phyloP scores from a whole-genome alignment of 257 asterid genomes.

The Rehmannia glutinosa region DNA sequence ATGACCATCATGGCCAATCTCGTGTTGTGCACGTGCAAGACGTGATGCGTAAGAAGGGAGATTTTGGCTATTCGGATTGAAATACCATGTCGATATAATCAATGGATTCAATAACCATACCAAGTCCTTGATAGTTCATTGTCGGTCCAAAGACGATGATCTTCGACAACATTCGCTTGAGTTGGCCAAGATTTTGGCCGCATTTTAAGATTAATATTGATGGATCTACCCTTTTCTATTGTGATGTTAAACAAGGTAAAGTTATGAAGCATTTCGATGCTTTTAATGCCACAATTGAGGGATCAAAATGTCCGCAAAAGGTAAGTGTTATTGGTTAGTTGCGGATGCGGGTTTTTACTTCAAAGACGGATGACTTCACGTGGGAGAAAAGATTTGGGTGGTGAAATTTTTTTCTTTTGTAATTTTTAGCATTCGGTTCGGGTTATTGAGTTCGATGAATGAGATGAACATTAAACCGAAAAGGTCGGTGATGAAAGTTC shows the following conservation, averaged over 20 bases:
- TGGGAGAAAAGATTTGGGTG: neutral
- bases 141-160: conserved; percentile 41
- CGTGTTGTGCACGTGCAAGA: neutral
- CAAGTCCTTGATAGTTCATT: conserved; percentile 14
- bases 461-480: too few species aligned
- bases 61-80: neutral
- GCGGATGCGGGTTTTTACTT: neutral
- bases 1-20: neutral
- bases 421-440: neutral
- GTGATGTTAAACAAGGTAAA: conserved; percentile 30
- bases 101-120: conserved; percentile 5
- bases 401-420: neutral
- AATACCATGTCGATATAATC: conserved; percentile 10
- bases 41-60: neutral
- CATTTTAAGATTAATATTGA: conserved; percentile 33
- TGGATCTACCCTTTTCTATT: conserved; percentile 37
- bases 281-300: conserved; percentile 22
- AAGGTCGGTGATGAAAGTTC: conserved; percentile 31
- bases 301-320: neutral
- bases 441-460: too few species aligned
- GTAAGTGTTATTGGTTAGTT: neutral
- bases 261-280: conserved; percentile 15
- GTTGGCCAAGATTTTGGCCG: conserved; percentile 20
- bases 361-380: neutral
- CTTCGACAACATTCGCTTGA: conserved; percentile 32